Percentiles rank a stretch among this genome's conserved stretches.
Evolutionary conservation across 129 eudicot genomes (phyloP).

Genomic region (Chrysanthemum makinoi): DNA sequence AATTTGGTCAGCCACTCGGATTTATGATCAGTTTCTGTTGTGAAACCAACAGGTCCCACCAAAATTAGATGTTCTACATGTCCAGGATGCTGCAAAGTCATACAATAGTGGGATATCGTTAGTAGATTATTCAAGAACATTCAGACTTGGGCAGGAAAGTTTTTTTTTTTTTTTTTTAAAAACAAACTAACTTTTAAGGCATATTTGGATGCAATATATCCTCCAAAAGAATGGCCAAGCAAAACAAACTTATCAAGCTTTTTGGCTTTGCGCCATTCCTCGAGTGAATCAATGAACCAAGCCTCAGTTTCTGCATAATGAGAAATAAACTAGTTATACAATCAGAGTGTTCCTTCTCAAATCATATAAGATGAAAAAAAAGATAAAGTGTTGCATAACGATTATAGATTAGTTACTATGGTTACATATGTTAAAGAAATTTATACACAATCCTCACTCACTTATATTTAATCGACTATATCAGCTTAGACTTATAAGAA

Average conservation of each 20-base stretch:
- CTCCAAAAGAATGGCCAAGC: constrained; percentile 90
- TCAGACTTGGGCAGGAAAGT: not conserved
- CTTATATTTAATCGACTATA: not conserved
- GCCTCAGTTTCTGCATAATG: constrained; percentile 69
- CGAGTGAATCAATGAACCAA: constrained; percentile 82
- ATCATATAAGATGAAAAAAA: not conserved
- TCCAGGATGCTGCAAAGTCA: constrained; percentile 72
- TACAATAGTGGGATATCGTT: constrained; percentile 36
- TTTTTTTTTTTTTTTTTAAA: no score
- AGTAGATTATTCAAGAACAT: not conserved
- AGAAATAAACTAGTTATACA: not conserved
- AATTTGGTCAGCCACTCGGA: constrained; percentile 57
- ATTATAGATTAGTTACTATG: not conserved
- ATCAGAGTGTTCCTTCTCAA: no score
- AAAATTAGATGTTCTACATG: constrained; percentile 64
- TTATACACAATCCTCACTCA: not conserved
- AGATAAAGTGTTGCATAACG: not conserved
- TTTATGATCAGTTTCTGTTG: constrained; percentile 56
- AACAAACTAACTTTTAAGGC: constrained; percentile 49
- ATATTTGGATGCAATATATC: constrained; percentile 76
- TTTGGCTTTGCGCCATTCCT: constrained; percentile 86
- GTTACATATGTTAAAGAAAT: not conserved
- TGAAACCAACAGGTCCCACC: constrained; percentile 74
- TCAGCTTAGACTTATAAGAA: not conserved
- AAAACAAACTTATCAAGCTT: constrained; percentile 66